phyloP scores from a whole-genome alignment of 2,329 filamentous ascomycete genomes.

The Alternaria sp. region DNA sequence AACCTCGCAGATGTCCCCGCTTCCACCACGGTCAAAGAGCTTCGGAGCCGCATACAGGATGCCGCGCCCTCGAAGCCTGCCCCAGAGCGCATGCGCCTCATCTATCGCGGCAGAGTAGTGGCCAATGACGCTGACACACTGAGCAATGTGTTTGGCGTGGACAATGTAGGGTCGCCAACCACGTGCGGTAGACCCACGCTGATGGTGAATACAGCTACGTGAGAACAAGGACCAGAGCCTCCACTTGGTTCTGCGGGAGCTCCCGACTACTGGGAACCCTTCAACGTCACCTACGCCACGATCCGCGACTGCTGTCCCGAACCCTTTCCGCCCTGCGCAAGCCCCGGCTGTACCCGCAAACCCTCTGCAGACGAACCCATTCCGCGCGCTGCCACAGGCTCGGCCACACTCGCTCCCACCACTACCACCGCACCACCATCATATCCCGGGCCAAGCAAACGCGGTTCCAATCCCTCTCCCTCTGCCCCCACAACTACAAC shows the following conservation, averaged over 20 bases:
- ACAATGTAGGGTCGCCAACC: slow-evolving; percentile 51
- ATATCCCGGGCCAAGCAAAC: slow-evolving; percentile 17
- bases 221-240: slow-evolving; percentile 47
- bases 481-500: slow-evolving; percentile 32
- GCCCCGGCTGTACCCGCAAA: slow-evolving; percentile 19
- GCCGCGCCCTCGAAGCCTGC: slow-evolving; percentile 52
- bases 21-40: slow-evolving; percentile 55
- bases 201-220: slow-evolving; percentile 39
- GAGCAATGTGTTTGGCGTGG: slow-evolving; percentile 57
- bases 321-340: slow-evolving; percentile 36
- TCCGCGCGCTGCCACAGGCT: slow-evolving; percentile 34
- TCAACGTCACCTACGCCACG: slow-evolving; percentile 26
- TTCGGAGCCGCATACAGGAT: slow-evolving; percentile 61
- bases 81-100: slow-evolving; percentile 60
- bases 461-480: slow-evolving; percentile 26
- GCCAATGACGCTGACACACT: slow-evolving; percentile 58
- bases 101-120: slow-evolving; percentile 64
- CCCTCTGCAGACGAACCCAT: slow-evolving; percentile 41
- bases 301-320: slow-evolving; percentile 49
- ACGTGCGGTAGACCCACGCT: neutral
- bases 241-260: slow-evolving; percentile 48
- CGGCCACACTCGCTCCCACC: slow-evolving; percentile 40
- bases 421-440: slow-evolving; percentile 24
- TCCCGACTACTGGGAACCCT: slow-evolving; percentile 18
- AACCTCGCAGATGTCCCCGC: slow-evolving; percentile 40